These are phyloP conservation scores for Pleomassaria siparia DNA, from an alignment of 2,329 filamentous ascomycete species.

Conservation along the genomic window DNA sequence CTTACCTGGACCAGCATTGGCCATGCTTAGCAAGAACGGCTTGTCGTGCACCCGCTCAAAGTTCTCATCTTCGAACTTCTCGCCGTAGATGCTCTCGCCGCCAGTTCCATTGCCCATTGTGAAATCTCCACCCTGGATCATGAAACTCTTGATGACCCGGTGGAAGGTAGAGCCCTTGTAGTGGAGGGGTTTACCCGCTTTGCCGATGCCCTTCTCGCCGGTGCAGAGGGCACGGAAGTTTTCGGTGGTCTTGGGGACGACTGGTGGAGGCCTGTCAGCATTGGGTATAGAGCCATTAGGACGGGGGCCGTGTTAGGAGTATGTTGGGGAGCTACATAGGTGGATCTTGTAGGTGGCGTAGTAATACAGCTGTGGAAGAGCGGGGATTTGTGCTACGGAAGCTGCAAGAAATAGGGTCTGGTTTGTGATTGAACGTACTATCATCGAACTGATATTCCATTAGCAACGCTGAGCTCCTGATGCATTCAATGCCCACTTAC, in stretches of 20 bases:
- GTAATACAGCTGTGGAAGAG: background rate
- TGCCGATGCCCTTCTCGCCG: conserved; percentile 85
- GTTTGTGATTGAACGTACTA: conserved; percentile 24
- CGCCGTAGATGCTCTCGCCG: conserved; percentile 95
- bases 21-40: conserved; percentile 95
- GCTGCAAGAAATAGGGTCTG: background rate
- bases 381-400: background rate
- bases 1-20: conserved; percentile 88
- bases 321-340: background rate
- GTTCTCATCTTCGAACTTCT: conserved; percentile 97
- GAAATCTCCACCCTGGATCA: conserved; percentile 98
- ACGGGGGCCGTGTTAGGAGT: background rate
- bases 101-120: conserved; percentile 92
- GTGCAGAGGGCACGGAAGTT: conserved; percentile 96
- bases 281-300: background rate
- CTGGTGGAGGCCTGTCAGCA: conserved; percentile 28
- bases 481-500: conserved; percentile 46
- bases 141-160: conserved; percentile 97
- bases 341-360: background rate
- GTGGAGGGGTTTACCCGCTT: conserved; percentile 80
- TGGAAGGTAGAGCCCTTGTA: conserved; percentile 94
- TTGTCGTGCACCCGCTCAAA: conserved; percentile 89
- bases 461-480: conserved; percentile 10
- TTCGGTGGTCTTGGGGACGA: conserved; percentile 92
- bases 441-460: conserved; percentile 44